phyloP scores from a whole-genome alignment of 352 stramenopile species.

The Thalassiosira livingstoniorum region DNA sequence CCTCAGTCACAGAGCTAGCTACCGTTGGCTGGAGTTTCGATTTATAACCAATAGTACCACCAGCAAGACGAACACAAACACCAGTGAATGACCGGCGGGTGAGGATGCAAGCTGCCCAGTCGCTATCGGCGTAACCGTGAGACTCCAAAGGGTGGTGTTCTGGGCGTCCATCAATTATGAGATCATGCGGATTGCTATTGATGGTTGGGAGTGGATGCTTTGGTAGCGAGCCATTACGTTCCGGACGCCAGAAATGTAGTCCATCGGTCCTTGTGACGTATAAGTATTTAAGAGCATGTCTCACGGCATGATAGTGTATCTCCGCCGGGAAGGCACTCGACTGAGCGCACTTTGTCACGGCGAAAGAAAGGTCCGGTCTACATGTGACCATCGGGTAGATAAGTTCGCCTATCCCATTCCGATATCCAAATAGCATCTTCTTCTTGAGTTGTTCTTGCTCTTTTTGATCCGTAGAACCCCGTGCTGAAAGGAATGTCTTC shows the following conservation, averaged over 20 bases:
- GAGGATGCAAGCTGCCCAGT: constrained; percentile 4
- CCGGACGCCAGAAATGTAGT: constrained; percentile 7
- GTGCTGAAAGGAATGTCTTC: background rate
- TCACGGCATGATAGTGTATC: constrained; percentile 24
- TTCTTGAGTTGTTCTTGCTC: background rate
- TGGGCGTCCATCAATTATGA: background rate
- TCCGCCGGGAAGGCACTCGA: too few relatives aligned
- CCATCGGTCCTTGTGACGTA: constrained; percentile 9
- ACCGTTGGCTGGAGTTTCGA: constrained; percentile 10
- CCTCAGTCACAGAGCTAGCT: constrained; percentile 16
- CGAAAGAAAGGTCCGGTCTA: too few relatives aligned
- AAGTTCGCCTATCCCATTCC: background rate
- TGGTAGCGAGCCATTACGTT: background rate
- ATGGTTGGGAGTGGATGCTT: background rate
- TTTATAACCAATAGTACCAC: constrained; percentile 20
- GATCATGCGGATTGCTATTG: background rate
- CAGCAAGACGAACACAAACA: background rate
- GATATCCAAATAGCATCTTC: background rate
- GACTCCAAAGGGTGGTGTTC: background rate
- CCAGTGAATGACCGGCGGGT: constrained; percentile 1
- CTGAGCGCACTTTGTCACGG: too few relatives aligned
- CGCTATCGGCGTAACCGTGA: constrained; percentile 11
- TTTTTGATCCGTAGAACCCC: background rate
- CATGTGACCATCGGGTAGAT: too few relatives aligned
- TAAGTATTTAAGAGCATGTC: constrained; percentile 18